Conservation (phyloP, 2,329 filamentous ascomycete genomes). For the Fusarium heterosporum region DNA sequence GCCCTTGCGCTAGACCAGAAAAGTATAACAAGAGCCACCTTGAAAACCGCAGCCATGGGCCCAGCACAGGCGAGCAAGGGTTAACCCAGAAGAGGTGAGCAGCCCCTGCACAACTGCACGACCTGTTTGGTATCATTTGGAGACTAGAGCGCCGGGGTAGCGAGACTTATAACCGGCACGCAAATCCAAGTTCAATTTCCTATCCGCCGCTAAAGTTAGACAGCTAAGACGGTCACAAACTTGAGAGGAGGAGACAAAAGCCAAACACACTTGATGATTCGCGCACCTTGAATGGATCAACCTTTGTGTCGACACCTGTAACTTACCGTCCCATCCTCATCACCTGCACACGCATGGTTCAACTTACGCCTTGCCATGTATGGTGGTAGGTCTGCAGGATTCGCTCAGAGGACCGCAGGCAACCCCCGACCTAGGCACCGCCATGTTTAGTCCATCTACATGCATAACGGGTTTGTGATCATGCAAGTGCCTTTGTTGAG, state of each 20-base stretch:
- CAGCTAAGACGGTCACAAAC: background rate
- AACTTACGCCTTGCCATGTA: conserved; percentile 4
- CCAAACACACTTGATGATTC: conserved; percentile 7
- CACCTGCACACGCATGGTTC: conserved; percentile 10
- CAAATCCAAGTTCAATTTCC: conserved; percentile 24
- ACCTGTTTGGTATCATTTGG: conserved; percentile 41
- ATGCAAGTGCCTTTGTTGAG: conserved; percentile 45
- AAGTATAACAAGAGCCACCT: conserved; percentile 33
- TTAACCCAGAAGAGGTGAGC: conserved; percentile 26
- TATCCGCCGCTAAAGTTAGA: conserved; percentile 30
- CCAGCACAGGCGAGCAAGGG: conserved; percentile 32
- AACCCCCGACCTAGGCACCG: conserved; percentile 41
- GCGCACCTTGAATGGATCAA: background rate
- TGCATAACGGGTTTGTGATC: conserved; percentile 43
- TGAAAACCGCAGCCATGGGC: conserved; percentile 47
- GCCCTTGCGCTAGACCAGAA: conserved; percentile 42
- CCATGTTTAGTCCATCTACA: conserved; percentile 40
- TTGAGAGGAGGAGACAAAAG: conserved; percentile 9
- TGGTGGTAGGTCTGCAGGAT: conserved; percentile 40
- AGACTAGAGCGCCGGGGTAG: conserved; percentile 30
- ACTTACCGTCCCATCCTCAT: conserved; percentile 8
- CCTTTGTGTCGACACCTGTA: conserved; percentile 13
- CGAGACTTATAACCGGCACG: conserved; percentile 33
- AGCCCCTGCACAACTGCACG: conserved; percentile 36
- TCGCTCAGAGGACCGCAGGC: conserved; percentile 41